Evolutionary conservation across 352 stramenopile genomes (phyloP).

Genomic region (Phytophthora tentaculata): DNA sequence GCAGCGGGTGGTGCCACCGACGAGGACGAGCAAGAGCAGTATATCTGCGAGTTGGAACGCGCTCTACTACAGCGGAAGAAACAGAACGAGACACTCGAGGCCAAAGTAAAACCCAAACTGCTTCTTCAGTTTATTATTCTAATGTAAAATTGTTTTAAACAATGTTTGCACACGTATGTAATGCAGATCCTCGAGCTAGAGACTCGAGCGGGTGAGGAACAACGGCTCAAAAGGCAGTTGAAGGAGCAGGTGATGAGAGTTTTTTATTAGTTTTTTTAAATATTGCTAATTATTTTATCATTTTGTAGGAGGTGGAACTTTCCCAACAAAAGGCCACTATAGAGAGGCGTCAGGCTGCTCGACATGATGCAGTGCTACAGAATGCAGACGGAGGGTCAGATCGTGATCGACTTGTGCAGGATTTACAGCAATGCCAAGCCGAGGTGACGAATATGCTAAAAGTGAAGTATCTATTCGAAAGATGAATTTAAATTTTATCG

Average conservation of each 20-base stretch:
- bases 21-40: conserved; percentile 78
- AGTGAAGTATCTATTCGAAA: not conserved
- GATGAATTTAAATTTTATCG: conserved; percentile 5
- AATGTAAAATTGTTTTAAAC: no score
- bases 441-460: conserved; percentile 38
- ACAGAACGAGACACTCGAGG: conserved; percentile 65
- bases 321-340: conserved; percentile 25
- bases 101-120: conserved; percentile 32
- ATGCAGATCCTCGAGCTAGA: conserved; percentile 27
- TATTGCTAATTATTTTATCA: not conserved
- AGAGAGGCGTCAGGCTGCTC: conserved; percentile 24
- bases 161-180: not conserved
- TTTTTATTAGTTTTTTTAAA: not conserved
- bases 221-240: conserved; percentile 21
- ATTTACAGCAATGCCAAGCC: conserved; percentile 59
- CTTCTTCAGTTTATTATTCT: no score
- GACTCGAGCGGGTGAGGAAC: conserved; percentile 7
- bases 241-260: conserved; percentile 23
- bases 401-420: conserved; percentile 38
- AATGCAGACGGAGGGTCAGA: conserved; percentile 18
- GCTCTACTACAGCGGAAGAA: conserved; percentile 80
- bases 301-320: conserved; percentile 31
- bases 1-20: conserved; percentile 23
- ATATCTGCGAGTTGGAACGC: conserved; percentile 80
- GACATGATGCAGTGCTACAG: conserved; percentile 16